Base-by-base conservation (phyloP, 2,329 filamentous ascomycete species). In the Pezicula carpinea region DNA sequence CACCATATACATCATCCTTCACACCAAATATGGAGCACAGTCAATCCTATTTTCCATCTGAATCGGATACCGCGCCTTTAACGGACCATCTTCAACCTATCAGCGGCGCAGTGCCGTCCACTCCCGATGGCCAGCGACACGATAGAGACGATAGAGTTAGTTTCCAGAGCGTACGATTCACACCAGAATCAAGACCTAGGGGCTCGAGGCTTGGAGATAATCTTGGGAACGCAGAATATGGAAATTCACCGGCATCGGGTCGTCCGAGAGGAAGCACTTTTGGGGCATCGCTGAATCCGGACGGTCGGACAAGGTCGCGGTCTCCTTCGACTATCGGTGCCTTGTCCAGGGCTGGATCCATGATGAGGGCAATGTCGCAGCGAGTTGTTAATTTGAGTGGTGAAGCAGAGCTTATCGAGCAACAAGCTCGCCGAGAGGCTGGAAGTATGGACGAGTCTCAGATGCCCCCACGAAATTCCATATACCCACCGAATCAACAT, bases 301-400 rank as follows among this genome's bases (percentile, higher is more conserved):
- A 68, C 17, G 74, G 73, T 19, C 66, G 53, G 36, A 47, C 69
- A 49, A 62, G 64, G 44, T 72, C 74, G 44, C 71, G 76, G 38
- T 85, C 85, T 36, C 72, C 83, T 33, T 82, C 84, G 2, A 83
- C 83, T 15, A 75, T 78, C 7, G 79, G 78, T 21, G 84, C 86
- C 15, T 66, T 91, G 44, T 79, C 77, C 19, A 76, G 82, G 56
- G 86, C 87, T 51, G 80, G 86, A 38, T 88, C 86, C 7, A 88
- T 90, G 58, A 80, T 91, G 67, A 80, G 86, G 54, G 82, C 82
- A 52, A 95, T 99, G 82, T 97, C 95, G 26, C 91, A 96, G 70
- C 89, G 93, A 72, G 91, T 99, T 47, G 93, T 99, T 61, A 97
- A 97, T 62, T 80, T 99, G 59, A 96, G 90, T 68, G 95, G 95